phyloP scores from a whole-genome alignment of 2,329 filamentous ascomycete species.

The Hortaea sp. region DNA sequence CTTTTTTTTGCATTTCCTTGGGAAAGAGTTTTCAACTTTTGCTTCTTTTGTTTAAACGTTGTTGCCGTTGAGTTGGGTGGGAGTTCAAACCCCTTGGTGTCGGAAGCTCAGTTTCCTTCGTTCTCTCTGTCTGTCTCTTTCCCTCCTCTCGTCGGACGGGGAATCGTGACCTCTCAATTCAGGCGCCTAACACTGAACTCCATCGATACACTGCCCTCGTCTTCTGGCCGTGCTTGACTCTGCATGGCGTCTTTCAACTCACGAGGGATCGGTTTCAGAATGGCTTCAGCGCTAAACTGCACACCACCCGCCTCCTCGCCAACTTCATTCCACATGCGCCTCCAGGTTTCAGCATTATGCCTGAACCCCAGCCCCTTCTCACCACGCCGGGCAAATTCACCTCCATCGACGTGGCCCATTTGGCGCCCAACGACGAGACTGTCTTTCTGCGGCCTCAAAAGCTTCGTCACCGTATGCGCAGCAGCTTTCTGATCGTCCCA shows the following conservation, averaged over 20 bases:
- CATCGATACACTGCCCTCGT: constrained; percentile 1
- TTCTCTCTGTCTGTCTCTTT: too few relatives aligned
- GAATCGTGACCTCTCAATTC: not conserved
- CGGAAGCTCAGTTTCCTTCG: too few relatives aligned
- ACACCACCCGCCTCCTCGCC: constrained; percentile 26
- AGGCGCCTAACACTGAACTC: constrained; percentile 6
- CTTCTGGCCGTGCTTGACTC: not conserved
- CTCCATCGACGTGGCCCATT: constrained; percentile 23
- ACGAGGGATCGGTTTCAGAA: constrained; percentile 9
- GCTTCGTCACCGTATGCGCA: constrained; percentile 21
- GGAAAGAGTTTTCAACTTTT: too few relatives aligned
- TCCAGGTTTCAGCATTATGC: constrained; percentile 29
- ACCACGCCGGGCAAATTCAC: constrained; percentile 13
- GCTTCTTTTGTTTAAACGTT: too few relatives aligned
- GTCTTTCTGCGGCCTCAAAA: constrained; percentile 26
- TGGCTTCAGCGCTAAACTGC: constrained; percentile 25
- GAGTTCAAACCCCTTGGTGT: too few relatives aligned
- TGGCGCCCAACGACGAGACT: constrained; percentile 32
- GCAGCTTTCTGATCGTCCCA: constrained; percentile 30
- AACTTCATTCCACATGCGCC: constrained; percentile 29
- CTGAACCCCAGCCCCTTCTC: constrained; percentile 19
- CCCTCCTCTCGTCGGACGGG: too few relatives aligned
- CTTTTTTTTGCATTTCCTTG: too few relatives aligned
- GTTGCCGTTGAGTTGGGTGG: too few relatives aligned
- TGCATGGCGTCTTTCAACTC: not conserved